phyloP scores from a whole-genome alignment of 768 basidiomycete genomes.

The Lentinula aciculospora region DNA sequence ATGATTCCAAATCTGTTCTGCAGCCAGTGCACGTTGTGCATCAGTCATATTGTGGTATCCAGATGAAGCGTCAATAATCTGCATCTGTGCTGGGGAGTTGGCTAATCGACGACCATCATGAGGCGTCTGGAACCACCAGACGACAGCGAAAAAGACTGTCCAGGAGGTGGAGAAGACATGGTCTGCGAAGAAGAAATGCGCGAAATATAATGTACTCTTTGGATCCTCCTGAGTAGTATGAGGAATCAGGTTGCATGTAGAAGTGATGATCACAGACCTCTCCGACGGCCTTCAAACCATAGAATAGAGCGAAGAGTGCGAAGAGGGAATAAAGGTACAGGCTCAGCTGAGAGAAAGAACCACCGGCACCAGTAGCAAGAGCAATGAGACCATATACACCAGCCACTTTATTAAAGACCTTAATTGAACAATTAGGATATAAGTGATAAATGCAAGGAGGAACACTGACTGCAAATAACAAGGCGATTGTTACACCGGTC shows the following conservation, averaged over 20 bases:
- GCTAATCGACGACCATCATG: conserved; percentile 82
- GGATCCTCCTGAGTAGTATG: conserved; percentile 72
- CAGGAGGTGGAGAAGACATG: conserved; percentile 86
- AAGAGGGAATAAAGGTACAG: conserved; percentile 90
- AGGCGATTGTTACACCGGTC: conserved; percentile 82
- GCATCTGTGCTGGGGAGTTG: conserved; percentile 86
- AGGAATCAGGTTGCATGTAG: conserved; percentile 11
- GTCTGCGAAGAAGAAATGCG: conserved; percentile 89
- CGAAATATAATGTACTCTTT: conserved; percentile 78
- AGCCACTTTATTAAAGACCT: conserved; percentile 96
- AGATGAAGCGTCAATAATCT: conserved; percentile 62
- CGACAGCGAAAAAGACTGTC: conserved; percentile 86
- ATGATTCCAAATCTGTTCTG: conserved; percentile 79
- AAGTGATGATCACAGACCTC: conserved; percentile 50
- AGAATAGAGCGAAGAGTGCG: conserved; percentile 72
- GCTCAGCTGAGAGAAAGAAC: conserved; percentile 88
- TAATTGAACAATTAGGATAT: conserved; percentile 1
- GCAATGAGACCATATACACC: conserved; percentile 96
- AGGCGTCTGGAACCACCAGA: conserved; percentile 89
- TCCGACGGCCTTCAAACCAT: conserved; percentile 85
- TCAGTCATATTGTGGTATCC: conserved; percentile 49
- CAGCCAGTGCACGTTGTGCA: conserved; percentile 64
- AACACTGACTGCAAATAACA: conserved; percentile 79
- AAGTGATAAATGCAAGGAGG: background rate
- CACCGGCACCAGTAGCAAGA: conserved; percentile 83